Evolutionary conservation across 1,139 yeast species (phyloP).

Genomic region (Yamadazyma songkhlaensis): DNA sequence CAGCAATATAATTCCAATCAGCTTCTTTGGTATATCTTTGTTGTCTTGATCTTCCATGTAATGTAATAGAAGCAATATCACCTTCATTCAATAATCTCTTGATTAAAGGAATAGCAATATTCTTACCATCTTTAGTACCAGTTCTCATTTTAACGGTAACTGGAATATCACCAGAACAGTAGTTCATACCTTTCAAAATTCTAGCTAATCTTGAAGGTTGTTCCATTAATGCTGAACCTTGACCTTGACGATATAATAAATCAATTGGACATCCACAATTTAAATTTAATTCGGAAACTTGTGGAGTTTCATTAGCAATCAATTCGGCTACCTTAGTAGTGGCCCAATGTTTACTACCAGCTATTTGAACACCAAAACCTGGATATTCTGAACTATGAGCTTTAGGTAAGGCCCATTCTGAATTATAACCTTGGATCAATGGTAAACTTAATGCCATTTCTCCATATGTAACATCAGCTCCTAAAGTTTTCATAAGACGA

Average conservation of each 20-base stretch:
- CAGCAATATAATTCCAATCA: constrained; percentile 85
- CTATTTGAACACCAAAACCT: constrained; percentile 92
- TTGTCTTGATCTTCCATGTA: constrained; percentile 95
- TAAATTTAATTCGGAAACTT: constrained; percentile 76
- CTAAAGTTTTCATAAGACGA: constrained; percentile 83
- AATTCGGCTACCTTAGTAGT: constrained; percentile 90
- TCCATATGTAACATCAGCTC: constrained; percentile 90
- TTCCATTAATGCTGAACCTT: constrained; percentile 92
- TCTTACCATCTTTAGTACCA: constrained; percentile 82
- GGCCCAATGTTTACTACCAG: constrained; percentile 90
- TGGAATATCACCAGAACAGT: constrained; percentile 85
- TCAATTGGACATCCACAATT: constrained; percentile 99
- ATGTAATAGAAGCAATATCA: constrained; percentile 85
- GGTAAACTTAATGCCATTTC: constrained; percentile 95
- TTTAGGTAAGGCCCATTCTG: constrained; percentile 97
- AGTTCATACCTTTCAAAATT: constrained; percentile 84
- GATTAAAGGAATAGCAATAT: constrained; percentile 78
- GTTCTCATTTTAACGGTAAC: constrained; percentile 89
- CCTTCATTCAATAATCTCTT: constrained; percentile 70
- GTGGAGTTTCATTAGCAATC: constrained; percentile 51
- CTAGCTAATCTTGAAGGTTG: constrained; percentile 80
- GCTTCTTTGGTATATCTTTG: constrained; percentile 91
- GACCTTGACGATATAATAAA: constrained; percentile 85
- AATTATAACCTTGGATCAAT: constrained; percentile 79
- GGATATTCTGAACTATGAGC: constrained; percentile 82